Percentiles rank a stretch among this genome's conserved stretches.
phyloP scores from a whole-genome alignment of 192 early-diverging fungal genomes.

The Backusella mclennaniae region DNA sequence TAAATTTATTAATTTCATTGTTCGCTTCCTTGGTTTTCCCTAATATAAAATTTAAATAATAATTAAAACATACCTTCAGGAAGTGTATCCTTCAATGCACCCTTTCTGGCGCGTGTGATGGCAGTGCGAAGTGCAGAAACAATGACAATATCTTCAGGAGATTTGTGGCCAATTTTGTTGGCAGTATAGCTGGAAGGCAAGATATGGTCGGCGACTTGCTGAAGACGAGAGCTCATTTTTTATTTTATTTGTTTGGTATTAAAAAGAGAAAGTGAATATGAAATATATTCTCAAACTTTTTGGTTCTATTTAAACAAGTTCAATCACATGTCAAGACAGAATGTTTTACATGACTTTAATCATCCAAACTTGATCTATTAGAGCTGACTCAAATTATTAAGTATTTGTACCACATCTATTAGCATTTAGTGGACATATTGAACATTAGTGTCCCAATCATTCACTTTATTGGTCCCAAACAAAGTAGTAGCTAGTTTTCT shows the following conservation, averaged over 20 bases:
- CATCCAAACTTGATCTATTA: background rate
- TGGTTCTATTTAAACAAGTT: background rate
- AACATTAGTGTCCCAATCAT: background rate
- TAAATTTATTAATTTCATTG: background rate
- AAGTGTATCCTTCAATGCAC: constrained; percentile 89
- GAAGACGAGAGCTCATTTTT: constrained; percentile 52
- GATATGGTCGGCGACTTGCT: constrained; percentile 53
- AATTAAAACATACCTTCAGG: constrained; percentile 44
- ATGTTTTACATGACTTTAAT: background rate
- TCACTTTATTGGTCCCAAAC: background rate
- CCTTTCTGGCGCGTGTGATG: constrained; percentile 89
- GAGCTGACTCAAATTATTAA: constrained; percentile 2
- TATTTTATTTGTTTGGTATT: background rate
- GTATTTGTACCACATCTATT: background rate
- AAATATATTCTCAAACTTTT: background rate
- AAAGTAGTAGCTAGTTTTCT: background rate
- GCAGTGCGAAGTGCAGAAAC: constrained; percentile 88
- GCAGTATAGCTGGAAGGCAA: constrained; percentile 38
- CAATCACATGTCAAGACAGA: background rate
- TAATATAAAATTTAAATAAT: background rate
- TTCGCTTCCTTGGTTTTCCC: background rate
- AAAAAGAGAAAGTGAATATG: background rate
- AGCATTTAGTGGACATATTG: background rate
- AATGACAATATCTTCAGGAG: constrained; percentile 91
- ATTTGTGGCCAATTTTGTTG: constrained; percentile 71